phyloP scores from a whole-genome alignment of 257 asterid genomes.

The Solanum chaucha region DNA sequence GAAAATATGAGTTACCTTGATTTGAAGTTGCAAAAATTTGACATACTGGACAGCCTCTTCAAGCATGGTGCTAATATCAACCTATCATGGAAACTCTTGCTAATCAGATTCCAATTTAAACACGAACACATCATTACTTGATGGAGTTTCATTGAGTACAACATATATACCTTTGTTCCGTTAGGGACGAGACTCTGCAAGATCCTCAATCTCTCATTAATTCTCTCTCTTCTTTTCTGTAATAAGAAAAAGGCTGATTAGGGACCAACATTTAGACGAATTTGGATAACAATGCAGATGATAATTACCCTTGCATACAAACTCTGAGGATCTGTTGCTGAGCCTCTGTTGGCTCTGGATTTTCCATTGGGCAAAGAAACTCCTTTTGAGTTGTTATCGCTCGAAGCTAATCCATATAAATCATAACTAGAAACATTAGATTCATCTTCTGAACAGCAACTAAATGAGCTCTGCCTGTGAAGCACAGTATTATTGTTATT shows the following conservation, averaged over 20 bases:
- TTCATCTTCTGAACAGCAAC: constrained; percentile 44
- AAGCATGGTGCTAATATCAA: constrained; percentile 93
- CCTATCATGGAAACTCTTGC: constrained; percentile 12
- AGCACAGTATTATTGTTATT: background rate
- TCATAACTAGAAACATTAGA: constrained; percentile 39
- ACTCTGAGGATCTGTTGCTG: constrained; percentile 91
- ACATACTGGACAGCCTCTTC: constrained; percentile 93
- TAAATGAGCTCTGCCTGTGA: constrained; percentile 26
- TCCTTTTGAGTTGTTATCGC: constrained; percentile 30
- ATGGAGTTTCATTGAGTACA: background rate
- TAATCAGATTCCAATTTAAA: background rate
- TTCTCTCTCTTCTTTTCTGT: constrained; percentile 81
- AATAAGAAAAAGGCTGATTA: background rate
- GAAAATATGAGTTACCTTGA: constrained; percentile 36
- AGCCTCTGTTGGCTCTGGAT: constrained; percentile 43
- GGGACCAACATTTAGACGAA: background rate
- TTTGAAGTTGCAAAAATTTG: constrained; percentile 78
- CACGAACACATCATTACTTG: background rate
- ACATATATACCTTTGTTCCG: constrained; percentile 59
- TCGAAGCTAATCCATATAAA: constrained; percentile 16
- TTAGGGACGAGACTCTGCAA: constrained; percentile 86
- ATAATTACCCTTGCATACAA: constrained; percentile 74
- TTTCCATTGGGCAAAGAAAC: constrained; percentile 19
- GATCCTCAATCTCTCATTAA: constrained; percentile 78
- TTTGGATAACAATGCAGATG: background rate